Percentiles rank a stretch among this genome's conserved stretches.
These are phyloP conservation scores for Starmerella sirachaensis DNA, from an alignment of 805 yeast genomes.

Conservation along the genomic window DNA sequence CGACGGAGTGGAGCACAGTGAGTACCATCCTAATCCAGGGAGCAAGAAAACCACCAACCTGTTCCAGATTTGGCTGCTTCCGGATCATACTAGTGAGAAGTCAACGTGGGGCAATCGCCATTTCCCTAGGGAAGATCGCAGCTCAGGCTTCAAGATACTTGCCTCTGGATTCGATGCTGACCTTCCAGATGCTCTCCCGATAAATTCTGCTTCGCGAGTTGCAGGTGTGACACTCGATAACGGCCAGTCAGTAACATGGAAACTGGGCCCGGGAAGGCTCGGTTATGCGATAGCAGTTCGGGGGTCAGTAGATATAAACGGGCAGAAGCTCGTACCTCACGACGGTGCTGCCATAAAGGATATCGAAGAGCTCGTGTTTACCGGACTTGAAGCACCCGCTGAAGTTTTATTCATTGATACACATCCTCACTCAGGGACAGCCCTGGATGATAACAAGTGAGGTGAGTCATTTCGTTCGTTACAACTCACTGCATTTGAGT, in stretches of 20 bases:
- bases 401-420: conserved; percentile 17
- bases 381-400: conserved; percentile 7
- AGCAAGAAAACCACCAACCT: conserved; percentile 1
- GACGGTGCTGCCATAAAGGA: conserved; percentile 5
- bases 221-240: conserved; percentile 1
- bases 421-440: too few relatives aligned
- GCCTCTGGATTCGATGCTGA: conserved; percentile 7
- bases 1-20: conserved; percentile 5
- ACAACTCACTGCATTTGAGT: too few relatives aligned
- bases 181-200: background rate
- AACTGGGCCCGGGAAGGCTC: background rate
- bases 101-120: conserved; percentile 1
- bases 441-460: too few relatives aligned
- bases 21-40: background rate
- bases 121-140: background rate
- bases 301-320: conserved; percentile 6
- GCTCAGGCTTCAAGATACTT: background rate
- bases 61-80: conserved; percentile 13
- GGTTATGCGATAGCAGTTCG: conserved; percentile 4
- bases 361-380: background rate
- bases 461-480: too few relatives aligned
- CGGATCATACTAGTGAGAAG: background rate
- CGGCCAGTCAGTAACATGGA: background rate
- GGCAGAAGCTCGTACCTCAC: conserved; percentile 2
- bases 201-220: conserved; percentile 6